phyloP scores from a whole-genome alignment of 495 filamentous ascomycete species.

The Annulohypoxylon maeteangense region DNA sequence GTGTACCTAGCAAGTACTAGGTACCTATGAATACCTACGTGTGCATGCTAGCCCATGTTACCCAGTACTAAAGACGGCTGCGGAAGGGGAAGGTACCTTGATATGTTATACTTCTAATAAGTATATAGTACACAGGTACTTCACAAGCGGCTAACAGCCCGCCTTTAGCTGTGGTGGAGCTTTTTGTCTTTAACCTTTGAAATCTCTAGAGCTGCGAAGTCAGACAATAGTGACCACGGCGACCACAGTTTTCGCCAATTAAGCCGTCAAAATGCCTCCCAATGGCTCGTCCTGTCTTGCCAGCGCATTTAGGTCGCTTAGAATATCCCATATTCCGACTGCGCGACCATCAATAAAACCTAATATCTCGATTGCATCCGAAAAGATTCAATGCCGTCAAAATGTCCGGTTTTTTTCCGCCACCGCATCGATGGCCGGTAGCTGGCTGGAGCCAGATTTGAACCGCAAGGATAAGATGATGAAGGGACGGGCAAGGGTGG shows the following conservation, averaged over 20 bases:
- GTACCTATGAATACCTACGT: constrained; percentile 12
- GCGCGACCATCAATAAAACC: constrained; percentile 49
- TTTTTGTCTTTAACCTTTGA: constrained; percentile 18
- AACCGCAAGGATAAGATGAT: constrained; percentile 83
- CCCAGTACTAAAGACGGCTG: too few relatives aligned
- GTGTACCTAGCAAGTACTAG: background rate
- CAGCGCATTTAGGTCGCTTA: constrained; percentile 56
- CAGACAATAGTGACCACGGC: background rate
- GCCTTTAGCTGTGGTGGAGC: constrained; percentile 18
- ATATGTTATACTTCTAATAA: too few relatives aligned
- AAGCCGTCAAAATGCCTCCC: constrained; percentile 52
- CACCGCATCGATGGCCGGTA: constrained; percentile 66
- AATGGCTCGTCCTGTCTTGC: constrained; percentile 53
- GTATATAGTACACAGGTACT: constrained; percentile 16
- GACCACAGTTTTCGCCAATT: constrained; percentile 17
- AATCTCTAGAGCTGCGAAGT: constrained; percentile 20
- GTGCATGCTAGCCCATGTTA: too few relatives aligned
- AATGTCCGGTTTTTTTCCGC: constrained; percentile 77
- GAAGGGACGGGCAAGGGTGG: constrained; percentile 88
- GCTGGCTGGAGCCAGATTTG: constrained; percentile 84
- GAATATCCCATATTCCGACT: constrained; percentile 49
- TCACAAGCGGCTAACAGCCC: constrained; percentile 10
- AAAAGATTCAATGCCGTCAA: constrained; percentile 32
- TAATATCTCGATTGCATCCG: constrained; percentile 32
- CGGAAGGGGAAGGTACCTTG: too few relatives aligned